Base-by-base conservation (phyloP, 2,329 filamentous ascomycete genomes). In the Pseudodiploospora longispora region DNA sequence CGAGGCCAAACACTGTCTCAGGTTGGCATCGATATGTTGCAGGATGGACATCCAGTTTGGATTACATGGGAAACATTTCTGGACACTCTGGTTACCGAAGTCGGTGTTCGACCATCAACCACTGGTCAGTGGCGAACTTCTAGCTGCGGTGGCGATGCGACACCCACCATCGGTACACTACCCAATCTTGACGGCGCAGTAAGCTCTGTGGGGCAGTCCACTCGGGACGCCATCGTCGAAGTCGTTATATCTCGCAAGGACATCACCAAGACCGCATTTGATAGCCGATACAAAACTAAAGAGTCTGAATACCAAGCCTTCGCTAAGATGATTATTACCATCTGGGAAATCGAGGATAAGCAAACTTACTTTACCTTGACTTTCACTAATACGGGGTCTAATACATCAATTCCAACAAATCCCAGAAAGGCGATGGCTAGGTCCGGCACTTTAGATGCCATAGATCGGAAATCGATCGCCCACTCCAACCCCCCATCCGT, bases 281-380 rank as follows among this genome's bases (percentile, higher is more conserved):
- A 65, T 19, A 53, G 55, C 27, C 59, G 55, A 28, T 55, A 58
- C 33, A 63, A 62, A 45, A 56, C 59, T 7, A 66, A 64, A 48
- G 60, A 61, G 12, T 61, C 59, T 6, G 61, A 66, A 27, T 62
- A 60, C 40, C 69, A 68, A 53, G 62, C 78, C 0, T 77, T 78
- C 50, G 82, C 85, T 27, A 83, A 82, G 51, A 86, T 89, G 82
- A 86, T 88, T 38, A 78, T 89, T 27, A 85, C 81, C 1, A 76
- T 86, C 6, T 90, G 84, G 82, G 74, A 78, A 47, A 69, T 76
- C n/a, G 76, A 84, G 34, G 78, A 85, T 36, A 71, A 74, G 19
- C 75, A 82, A 52, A 78, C 74, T 7, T 88, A 83, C 61, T 89
- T 81, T 57, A 88, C 83, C 2, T 66, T 89, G 46, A 87, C 83